phyloP scores from a whole-genome alignment of 345 rosid species.

The Arabidopsis arenosa region DNA sequence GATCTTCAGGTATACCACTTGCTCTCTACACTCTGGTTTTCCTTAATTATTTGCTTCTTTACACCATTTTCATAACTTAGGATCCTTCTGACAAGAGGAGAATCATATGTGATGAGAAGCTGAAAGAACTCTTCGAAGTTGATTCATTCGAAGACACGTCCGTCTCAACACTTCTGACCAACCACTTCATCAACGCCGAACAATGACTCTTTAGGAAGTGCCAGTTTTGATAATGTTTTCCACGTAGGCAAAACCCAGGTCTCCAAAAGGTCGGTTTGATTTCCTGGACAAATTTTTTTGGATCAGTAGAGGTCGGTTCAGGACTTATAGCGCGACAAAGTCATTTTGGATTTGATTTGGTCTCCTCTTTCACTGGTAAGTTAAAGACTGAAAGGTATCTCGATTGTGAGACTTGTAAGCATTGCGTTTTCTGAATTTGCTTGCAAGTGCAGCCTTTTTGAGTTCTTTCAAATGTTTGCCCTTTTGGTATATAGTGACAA shows the following conservation, averaged over 20 bases:
- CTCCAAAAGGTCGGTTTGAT: conserved; percentile 7
- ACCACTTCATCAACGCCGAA: conserved; percentile 61
- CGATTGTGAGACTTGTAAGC: conserved; percentile 38
- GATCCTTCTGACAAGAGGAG: conserved; percentile 64
- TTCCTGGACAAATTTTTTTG: conserved; percentile 1
- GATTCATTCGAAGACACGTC: conserved; percentile 56
- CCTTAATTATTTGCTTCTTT: neutral
- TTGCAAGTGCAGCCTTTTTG: conserved; percentile 38
- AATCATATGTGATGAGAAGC: conserved; percentile 62
- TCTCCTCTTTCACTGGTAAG: conserved; percentile 24
- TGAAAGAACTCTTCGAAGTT: conserved; percentile 66
- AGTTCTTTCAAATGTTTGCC: conserved; percentile 20
- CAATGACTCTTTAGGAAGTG: conserved; percentile 50
- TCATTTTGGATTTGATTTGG: conserved; percentile 19
- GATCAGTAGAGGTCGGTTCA: conserved; percentile 28
- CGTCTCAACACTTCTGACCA: conserved; percentile 54
- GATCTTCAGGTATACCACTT: conserved; percentile 61
- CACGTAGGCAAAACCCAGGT: conserved; percentile 31
- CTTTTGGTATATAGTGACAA: conserved; percentile 36
- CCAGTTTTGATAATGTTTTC: conserved; percentile 47
- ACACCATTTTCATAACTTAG: conserved; percentile 40
- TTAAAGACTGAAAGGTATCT: conserved; percentile 25
- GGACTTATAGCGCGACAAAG: conserved; percentile 18
- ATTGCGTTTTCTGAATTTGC: conserved; percentile 42
- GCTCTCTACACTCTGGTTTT: conserved; percentile 15